Evolutionary conservation across 139 green algal genomes (phyloP).

Genomic region (Auxenochlorella protothecoides): DNA sequence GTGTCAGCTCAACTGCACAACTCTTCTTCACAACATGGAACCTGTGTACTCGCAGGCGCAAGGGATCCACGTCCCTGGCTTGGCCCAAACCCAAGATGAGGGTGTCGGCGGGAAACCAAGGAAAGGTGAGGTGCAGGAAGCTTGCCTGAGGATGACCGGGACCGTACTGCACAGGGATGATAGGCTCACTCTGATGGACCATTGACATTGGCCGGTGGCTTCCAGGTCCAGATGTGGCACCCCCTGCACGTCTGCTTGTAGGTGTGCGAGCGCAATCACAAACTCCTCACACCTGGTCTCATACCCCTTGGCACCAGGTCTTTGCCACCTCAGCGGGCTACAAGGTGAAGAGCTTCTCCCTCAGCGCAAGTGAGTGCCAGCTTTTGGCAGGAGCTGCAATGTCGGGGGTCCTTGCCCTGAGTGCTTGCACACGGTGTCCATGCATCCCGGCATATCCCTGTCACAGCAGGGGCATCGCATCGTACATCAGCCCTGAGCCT

Average conservation of each 20-base stretch:
- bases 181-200: too few relatives aligned
- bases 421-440: slow-evolving; percentile 32
- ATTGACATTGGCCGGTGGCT: too few relatives aligned
- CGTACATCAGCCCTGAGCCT: neutral
- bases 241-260: too few relatives aligned
- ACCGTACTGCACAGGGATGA: too few relatives aligned
- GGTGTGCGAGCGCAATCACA: too few relatives aligned
- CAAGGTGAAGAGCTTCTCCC: slow-evolving; percentile 5
- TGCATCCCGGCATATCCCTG: too few relatives aligned
- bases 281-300: too few relatives aligned
- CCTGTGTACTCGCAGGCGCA: slow-evolving; percentile 3
- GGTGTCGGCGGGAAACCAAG: slow-evolving; percentile 28
- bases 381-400: neutral
- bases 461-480: too few relatives aligned
- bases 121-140: slow-evolving; percentile 7
- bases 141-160: neutral
- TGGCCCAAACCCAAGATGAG: slow-evolving; percentile 81
- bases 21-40: too few relatives aligned
- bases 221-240: too few relatives aligned
- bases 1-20: too few relatives aligned
- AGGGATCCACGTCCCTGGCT: slow-evolving; percentile 43
- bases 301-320: too few relatives aligned
- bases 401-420: slow-evolving; percentile 2
- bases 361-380: neutral
- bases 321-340: neutral